Percentiles rank a stretch among this genome's conserved stretches.
Conservation (phyloP, 768 basidiomycete species). For the Hypholoma sublateritium region DNA sequence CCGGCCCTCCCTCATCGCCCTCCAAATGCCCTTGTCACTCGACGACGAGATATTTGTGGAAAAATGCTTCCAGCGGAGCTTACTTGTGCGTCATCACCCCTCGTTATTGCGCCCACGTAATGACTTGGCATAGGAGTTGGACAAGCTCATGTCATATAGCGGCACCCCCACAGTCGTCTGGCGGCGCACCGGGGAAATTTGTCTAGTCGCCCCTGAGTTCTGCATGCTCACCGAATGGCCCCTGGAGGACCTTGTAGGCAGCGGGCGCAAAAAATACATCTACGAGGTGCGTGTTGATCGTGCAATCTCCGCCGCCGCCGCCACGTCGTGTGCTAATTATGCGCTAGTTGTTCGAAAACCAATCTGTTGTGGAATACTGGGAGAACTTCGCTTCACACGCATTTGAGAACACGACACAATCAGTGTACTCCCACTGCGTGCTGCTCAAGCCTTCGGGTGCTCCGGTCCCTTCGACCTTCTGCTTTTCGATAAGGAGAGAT, state of each 20-base stretch:
- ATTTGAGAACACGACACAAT: constrained; percentile 96
- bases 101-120: constrained; percentile 3
- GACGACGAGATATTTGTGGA: constrained; percentile 98
- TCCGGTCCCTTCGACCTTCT: constrained; percentile 90
- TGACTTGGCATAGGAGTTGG: constrained; percentile 68
- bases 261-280: constrained; percentile 56
- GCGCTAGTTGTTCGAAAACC: constrained; percentile 85
- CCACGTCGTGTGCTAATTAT: constrained; percentile 1
- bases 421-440: constrained; percentile 91
- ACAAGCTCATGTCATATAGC: constrained; percentile 95
- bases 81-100: constrained; percentile 55
- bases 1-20: constrained; percentile 93
- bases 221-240: constrained; percentile 92
- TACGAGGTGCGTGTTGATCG: constrained; percentile 51
- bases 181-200: constrained; percentile 97
- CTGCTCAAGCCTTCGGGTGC: constrained; percentile 82
- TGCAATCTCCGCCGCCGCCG: not conserved
- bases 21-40: constrained; percentile 96
- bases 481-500: constrained; percentile 93
- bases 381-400: constrained; percentile 97
- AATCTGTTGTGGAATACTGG: constrained; percentile 94
- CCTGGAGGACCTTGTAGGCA: constrained; percentile 68
- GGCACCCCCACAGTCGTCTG: constrained; percentile 98
- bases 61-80: constrained; percentile 90
- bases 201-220: constrained; percentile 95